Conservation (phyloP, 2,329 filamentous ascomycete species). For the Verticillium isaacii region DNA sequence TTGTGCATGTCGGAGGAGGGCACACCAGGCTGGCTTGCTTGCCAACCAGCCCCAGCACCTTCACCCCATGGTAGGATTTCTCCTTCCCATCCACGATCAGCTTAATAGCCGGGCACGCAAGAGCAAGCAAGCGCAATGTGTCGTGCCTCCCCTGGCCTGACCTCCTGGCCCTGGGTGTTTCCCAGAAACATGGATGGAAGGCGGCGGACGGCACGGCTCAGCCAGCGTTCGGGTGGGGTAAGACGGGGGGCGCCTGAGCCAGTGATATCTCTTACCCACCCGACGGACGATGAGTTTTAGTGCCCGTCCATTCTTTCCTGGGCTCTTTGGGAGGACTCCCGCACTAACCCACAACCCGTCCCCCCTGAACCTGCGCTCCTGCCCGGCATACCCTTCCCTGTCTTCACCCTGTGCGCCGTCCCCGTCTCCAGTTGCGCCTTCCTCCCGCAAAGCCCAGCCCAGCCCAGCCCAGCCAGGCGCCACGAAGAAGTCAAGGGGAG, state of each 20-base stretch:
- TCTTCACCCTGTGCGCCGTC: not conserved
- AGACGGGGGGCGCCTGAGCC: not conserved
- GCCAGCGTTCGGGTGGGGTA: not conserved
- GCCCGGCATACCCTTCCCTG: not conserved
- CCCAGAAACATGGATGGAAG: not conserved
- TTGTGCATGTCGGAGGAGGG: not conserved
- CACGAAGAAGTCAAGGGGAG: too few relatives aligned
- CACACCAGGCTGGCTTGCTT: not conserved
- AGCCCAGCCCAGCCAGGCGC: too few relatives aligned
- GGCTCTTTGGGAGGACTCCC: conserved; percentile 2
- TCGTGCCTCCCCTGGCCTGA: not conserved
- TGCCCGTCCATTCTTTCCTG: conserved; percentile 6
- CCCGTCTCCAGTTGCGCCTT: not conserved
- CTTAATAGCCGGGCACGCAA: too few relatives aligned
- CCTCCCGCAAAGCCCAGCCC: not conserved
- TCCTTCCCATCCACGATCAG: too few relatives aligned
- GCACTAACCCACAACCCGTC: not conserved
- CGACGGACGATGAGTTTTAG: conserved; percentile 2
- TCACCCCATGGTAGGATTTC: not conserved
- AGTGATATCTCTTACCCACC: not conserved
- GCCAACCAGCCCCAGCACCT: not conserved
- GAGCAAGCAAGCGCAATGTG: not conserved
- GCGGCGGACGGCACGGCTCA: not conserved
- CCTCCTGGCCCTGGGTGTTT: not conserved
- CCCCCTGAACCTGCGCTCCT: not conserved